Percentiles rank a stretch among this genome's conserved stretches.
These are phyloP conservation scores for Fusarium sp. DNA, from an alignment of 2,329 filamentous ascomycete species.

Conservation along the genomic window DNA sequence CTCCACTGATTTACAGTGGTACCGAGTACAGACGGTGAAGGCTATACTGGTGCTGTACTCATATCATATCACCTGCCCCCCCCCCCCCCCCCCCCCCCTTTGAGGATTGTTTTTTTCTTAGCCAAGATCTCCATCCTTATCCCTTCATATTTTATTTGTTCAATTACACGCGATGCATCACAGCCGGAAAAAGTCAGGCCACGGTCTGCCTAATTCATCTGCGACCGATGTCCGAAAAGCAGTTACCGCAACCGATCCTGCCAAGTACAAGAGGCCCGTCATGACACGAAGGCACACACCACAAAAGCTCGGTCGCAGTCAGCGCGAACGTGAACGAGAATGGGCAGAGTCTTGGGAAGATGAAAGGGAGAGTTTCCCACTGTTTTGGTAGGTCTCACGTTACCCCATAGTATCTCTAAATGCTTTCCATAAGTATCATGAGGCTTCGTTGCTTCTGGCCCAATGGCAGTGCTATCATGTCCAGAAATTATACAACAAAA, in stretches of 20 bases:
- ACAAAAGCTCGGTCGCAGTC: constrained; percentile 60
- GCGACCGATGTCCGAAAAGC: constrained; percentile 64
- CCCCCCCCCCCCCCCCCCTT: constrained; percentile 23
- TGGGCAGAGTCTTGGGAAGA: constrained; percentile 62
- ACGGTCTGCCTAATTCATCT: constrained; percentile 60
- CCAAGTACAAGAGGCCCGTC: constrained; percentile 58
- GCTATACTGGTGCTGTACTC: constrained; percentile 25
- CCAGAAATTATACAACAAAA: constrained; percentile 19
- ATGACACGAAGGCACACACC: constrained; percentile 56
- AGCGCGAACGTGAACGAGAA: constrained; percentile 60
- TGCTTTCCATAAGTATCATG: constrained; percentile 15
- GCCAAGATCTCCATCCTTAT: constrained; percentile 12
- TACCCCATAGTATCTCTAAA: constrained; percentile 3
- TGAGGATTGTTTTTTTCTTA: constrained; percentile 19
- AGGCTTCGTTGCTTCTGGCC: constrained; percentile 28
- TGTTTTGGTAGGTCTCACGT: constrained; percentile 65
- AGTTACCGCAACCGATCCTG: constrained; percentile 54
- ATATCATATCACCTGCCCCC: constrained; percentile 36
- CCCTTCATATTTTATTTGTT: constrained; percentile 1
- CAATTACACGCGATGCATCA: constrained; percentile 58
- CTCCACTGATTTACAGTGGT: constrained; percentile 35
- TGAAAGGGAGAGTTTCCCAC: constrained; percentile 69
- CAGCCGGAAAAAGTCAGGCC: constrained; percentile 64
- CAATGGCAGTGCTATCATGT: constrained; percentile 27
- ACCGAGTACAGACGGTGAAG: constrained; percentile 23